These are phyloP conservation scores for Ophiostoma piceae DNA, from an alignment of 2,329 filamentous ascomycete species.

Conservation along the genomic window DNA sequence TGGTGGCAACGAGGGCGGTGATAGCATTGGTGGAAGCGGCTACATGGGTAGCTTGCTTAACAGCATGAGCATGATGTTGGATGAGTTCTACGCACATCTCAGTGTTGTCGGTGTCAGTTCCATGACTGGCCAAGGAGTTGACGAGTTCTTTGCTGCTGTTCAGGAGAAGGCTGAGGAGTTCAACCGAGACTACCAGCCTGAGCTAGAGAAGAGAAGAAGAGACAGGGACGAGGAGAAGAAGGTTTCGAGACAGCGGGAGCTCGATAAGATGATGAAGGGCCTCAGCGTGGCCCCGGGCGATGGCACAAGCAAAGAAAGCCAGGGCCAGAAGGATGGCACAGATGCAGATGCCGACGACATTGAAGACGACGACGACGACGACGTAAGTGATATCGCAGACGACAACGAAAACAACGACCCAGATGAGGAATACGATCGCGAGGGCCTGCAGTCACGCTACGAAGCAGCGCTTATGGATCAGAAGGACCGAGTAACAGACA, in stretches of 20 bases:
- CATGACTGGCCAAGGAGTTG: slow-evolving; percentile 84
- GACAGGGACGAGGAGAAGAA: slow-evolving; percentile 73
- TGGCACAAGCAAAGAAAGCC: slow-evolving; percentile 30
- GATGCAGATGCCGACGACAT: slow-evolving; percentile 37
- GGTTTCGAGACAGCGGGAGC: slow-evolving; percentile 67
- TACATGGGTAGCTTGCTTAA: slow-evolving; percentile 96
- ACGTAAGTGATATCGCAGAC: slow-evolving; percentile 41
- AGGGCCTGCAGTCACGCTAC: slow-evolving; percentile 70
- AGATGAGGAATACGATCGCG: slow-evolving; percentile 55
- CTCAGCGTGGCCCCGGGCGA: slow-evolving; percentile 50
- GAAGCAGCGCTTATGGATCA: slow-evolving; percentile 62
- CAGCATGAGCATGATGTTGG: slow-evolving; percentile 95
- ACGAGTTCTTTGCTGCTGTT: slow-evolving; percentile 90
- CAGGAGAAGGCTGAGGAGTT: slow-evolving; percentile 85
- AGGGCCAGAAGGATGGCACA: slow-evolving; percentile 26
- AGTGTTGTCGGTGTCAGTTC: slow-evolving; percentile 90
- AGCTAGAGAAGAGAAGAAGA: slow-evolving; percentile 71
- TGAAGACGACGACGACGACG: slow-evolving; percentile 38
- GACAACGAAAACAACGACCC: slow-evolving; percentile 55
- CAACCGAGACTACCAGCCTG: slow-evolving; percentile 81
- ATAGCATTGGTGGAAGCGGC: slow-evolving; percentile 66
- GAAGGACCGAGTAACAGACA: slow-evolving; percentile 45
- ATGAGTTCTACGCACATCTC: slow-evolving; percentile 94
- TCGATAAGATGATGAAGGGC: slow-evolving; percentile 91
- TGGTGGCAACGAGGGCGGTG: slow-evolving; percentile 62